Evolutionary conservation across 805 yeast species (phyloP).

Genomic region (Nakazawaea wyomingensis): DNA sequence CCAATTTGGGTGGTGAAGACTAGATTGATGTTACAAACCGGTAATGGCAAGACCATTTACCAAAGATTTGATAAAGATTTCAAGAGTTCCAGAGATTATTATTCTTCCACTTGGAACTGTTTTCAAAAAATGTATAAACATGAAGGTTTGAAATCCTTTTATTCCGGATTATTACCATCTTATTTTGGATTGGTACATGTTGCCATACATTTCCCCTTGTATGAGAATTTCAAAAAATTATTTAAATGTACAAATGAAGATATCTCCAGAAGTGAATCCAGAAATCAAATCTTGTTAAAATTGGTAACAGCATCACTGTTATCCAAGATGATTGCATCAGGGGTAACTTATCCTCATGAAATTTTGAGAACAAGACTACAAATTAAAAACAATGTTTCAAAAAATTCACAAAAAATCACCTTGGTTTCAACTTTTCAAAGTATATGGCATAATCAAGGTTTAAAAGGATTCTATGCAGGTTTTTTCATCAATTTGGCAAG

Average conservation of each 20-base stretch:
- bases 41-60: conserved; percentile 35
- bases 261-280: conserved; percentile 5
- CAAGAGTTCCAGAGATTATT: conserved; percentile 32
- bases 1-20: conserved; percentile 99
- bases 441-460: conserved; percentile 63
- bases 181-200: conserved; percentile 88
- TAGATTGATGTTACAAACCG: conserved; percentile 82
- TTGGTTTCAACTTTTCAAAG: conserved; percentile 30
- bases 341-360: conserved; percentile 93
- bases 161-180: conserved; percentile 88
- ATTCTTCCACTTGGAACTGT: conserved; percentile 80
- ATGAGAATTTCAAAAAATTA: conserved; percentile 69
- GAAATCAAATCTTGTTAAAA: conserved; percentile 26
- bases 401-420: conserved; percentile 1
- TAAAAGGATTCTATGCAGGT: conserved; percentile 84
- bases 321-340: conserved; percentile 84
- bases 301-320: conserved; percentile 64
- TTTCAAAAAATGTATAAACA: conserved; percentile 67
- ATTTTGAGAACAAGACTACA: conserved; percentile 90
- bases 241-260: conserved; percentile 31
- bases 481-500: conserved; percentile 79
- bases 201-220: conserved; percentile 93
- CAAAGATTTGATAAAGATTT: conserved; percentile 21
- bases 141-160: conserved; percentile 80
- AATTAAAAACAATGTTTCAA: conserved; percentile 29